Evolutionary conservation across 192 early-diverging fungal genomes (phyloP), one percentile per base, ranked within the genome.

Genomic region (Gorgonomyces haynaldii): DNA sequence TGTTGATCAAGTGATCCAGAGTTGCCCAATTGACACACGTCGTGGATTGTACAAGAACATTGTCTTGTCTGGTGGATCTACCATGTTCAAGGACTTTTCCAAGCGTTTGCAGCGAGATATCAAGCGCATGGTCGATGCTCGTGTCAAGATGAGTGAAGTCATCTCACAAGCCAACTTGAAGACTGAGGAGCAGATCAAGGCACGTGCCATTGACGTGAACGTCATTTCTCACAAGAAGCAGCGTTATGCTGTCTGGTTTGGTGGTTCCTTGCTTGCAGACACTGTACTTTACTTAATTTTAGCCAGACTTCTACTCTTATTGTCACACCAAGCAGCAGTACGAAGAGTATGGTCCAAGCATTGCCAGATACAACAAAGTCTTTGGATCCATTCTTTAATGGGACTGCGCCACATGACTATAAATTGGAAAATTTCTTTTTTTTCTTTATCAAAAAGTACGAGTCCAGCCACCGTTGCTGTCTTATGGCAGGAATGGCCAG

Each of bases 181-280:
- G 4, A 24, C 31, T 24, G 53, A 42, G 7, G 53, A 52, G 20
- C 58, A 67, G 45, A 62, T 82, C 24, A 70, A 84, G 67, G 76
- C 85, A 13, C 83, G 73, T 36, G 78, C 81, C 23, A 88, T 98
- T 57, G 92, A 96, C 23, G 95, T 98, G 37, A 95, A 91, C 54
- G 95, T 98, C 30, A 74, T 98, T 25, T 80, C 82, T n/a, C 92
- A 98, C 80, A 91, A 91, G 79, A 91, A 88, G 66, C 95, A 98
- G 64, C 79, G 95, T 36, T 86, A 98, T 56, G 95, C 95, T n/a
- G 95, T 98, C 16, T 98, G 95, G 95, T 96, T 86, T 61, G 95
- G 95, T 52, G 95, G 91, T 48, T 91, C 87, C 66, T 72, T 95
- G 52, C 70, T 98, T 60, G 90, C 88, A 22, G 83, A 81, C 53